These are phyloP conservation scores for Krasilnikovozyma curviuscula DNA, from an alignment of 768 basidiomycete species.

Conservation along the genomic window DNA sequence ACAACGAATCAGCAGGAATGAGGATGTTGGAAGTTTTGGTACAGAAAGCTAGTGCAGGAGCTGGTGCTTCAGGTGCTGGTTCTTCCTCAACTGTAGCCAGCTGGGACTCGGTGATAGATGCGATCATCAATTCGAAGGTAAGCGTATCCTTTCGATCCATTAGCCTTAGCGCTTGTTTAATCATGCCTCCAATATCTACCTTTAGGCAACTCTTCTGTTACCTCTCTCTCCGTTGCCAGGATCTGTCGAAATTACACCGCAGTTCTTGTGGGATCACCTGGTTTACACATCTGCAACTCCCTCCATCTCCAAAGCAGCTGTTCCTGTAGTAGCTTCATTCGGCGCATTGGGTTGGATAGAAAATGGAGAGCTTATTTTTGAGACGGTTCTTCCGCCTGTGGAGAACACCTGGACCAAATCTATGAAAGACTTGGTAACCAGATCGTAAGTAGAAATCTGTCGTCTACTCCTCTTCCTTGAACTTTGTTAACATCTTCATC, in stretches of 20 bases:
- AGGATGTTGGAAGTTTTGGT: conserved; percentile 25
- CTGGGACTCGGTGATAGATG: too few species aligned
- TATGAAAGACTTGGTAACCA: not conserved
- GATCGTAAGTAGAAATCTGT: conserved; percentile 1
- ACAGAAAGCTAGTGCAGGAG: too few species aligned
- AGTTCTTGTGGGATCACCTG: conserved; percentile 70
- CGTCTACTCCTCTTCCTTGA: conserved; percentile 12
- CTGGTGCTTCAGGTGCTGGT: too few species aligned
- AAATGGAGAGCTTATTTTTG: conserved; percentile 32
- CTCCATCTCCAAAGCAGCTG: conserved; percentile 27
- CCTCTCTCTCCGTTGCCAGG: conserved; percentile 43
- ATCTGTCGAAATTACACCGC: conserved; percentile 42
- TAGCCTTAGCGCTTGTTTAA: too few species aligned
- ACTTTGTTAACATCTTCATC: conserved; percentile 30
- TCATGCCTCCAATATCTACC: not conserved
- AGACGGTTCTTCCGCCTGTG: too few species aligned
- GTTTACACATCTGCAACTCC: conserved; percentile 41
- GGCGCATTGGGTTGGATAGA: conserved; percentile 56
- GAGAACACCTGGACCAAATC: too few species aligned
- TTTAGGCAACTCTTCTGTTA: conserved; percentile 58
- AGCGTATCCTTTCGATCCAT: too few species aligned
- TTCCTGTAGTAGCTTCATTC: conserved; percentile 57
- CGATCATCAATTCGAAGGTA: too few species aligned
- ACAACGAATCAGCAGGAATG: conserved; percentile 25
- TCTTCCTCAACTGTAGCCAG: too few species aligned